Conservation (phyloP, 345 rosid species). For the Hirschfeldia incana region DNA sequence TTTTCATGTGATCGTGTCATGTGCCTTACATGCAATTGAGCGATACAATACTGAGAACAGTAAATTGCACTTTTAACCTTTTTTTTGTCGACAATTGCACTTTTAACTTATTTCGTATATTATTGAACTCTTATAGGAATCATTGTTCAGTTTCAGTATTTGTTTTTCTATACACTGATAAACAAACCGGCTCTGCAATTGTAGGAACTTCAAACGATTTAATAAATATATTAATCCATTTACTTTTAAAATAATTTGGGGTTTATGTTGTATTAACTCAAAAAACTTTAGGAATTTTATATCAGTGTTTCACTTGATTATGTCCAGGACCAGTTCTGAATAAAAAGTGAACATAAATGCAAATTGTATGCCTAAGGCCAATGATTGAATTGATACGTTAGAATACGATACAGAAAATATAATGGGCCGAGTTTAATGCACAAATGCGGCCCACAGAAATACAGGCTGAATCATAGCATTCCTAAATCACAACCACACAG, state of each 20-base stretch:
- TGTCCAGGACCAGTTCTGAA: too few relatives aligned
- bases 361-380: neutral
- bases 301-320: too few relatives aligned
- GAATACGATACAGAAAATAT: neutral
- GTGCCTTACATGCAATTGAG: conserved; percentile 34
- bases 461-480: neutral
- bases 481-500: neutral
- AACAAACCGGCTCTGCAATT: neutral
- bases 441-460: neutral
- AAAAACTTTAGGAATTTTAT: too few relatives aligned
- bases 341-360: neutral
- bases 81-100: neutral
- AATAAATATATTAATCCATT: neutral
- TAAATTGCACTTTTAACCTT: too few relatives aligned
- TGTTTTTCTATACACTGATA: neutral
- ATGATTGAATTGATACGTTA: neutral
- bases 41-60: neutral
- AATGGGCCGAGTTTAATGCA: neutral
- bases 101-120: neutral
- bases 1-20: conserved; percentile 32
- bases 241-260: neutral
- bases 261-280: neutral
- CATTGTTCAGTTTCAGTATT: neutral
- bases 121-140: neutral
- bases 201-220: neutral